Conservation (phyloP, 768 basidiomycete genomes). For the Leccinum barrowsii region DNA sequence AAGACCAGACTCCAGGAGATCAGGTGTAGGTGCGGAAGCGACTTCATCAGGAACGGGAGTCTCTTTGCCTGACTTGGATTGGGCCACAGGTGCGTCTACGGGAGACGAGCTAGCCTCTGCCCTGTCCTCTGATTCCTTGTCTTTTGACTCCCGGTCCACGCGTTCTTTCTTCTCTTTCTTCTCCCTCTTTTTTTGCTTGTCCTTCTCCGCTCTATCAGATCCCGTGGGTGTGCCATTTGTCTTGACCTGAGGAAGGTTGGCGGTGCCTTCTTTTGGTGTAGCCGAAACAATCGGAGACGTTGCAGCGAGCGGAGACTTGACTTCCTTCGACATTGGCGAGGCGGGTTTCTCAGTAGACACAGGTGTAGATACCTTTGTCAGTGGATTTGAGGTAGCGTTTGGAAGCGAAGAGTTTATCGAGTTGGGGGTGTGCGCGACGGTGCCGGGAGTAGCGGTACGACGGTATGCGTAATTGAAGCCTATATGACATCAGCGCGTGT, state of each 20-base stretch:
- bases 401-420: constrained; percentile 52
- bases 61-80: constrained; percentile 38
- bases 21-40: constrained; percentile 23
- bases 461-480: constrained; percentile 97
- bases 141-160: constrained; percentile 39
- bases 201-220: constrained; percentile 52
- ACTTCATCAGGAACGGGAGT: constrained; percentile 32
- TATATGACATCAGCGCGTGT: constrained; percentile 28
- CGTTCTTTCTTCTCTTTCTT: constrained; percentile 61
- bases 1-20: constrained; percentile 32
- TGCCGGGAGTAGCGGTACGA: constrained; percentile 55
- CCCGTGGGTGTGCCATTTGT: constrained; percentile 32
- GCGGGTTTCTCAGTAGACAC: constrained; percentile 35
- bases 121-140: constrained; percentile 37
- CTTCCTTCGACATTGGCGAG: constrained; percentile 28
- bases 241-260: constrained; percentile 31
- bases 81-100: constrained; percentile 19
- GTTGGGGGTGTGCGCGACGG: constrained; percentile 55
- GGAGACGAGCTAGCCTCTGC: constrained; percentile 27
- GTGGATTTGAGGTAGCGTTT: constrained; percentile 33
- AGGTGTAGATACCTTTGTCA: constrained; percentile 33
- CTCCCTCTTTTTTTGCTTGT: constrained; percentile 57
- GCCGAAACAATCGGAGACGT: constrained; percentile 32
- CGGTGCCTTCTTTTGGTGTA: constrained; percentile 35
- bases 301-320: constrained; percentile 34